Evolutionary conservation across 768 basidiomycete genomes (phyloP), one percentile per base, ranked within the genome.

Genomic region (Hortiboletus flavorubellus): DNA sequence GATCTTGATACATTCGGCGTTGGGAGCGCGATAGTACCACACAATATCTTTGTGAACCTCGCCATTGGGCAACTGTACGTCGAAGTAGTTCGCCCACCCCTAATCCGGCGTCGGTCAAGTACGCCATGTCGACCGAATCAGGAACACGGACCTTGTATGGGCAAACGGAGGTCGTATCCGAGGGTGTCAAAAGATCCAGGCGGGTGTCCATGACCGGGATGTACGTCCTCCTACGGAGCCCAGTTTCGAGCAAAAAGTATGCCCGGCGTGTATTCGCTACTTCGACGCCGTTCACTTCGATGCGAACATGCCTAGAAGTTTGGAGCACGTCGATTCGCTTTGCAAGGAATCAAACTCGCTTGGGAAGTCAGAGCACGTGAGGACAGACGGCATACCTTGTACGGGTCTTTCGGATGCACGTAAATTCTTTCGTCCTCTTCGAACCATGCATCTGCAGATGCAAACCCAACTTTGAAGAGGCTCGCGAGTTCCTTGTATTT

Each of bases 371-470:
- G 21, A 11, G 12, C 12, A 26, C 5, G 3, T 15, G 8, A 31
- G 12, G 5, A 3, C 16, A n/a, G n/a, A 21, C 2, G 29, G n/a
- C 54, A 43, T 4, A 85, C 85, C 76, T 87, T 87, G 69, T 85
- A 87, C 1, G 85, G 84, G 64, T 87, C 85, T 60, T 82, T 86
- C 8, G 83, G 81, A 55, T 87, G 85, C 2, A 76, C 72, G 53
- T 75, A 81, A 33, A 86, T 76, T 52, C 80, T 67, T 46, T 87
- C 84, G 46, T 86, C 85, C 63, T 87, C 85, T 70, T 87, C 85
- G 49, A 86, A 84, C 85, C 86, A 87, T 4, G 77, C 76, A 57
- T 85, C 84, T 62, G 78, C 76, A 16, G 75, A 76, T 14, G 68
- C 67, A 49, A 83, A 85, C 12, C 65, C 64, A 54, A 87, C 64